Conservation (phyloP, 441 rosid genomes). For the Pelargonium myrrhifolium region DNA sequence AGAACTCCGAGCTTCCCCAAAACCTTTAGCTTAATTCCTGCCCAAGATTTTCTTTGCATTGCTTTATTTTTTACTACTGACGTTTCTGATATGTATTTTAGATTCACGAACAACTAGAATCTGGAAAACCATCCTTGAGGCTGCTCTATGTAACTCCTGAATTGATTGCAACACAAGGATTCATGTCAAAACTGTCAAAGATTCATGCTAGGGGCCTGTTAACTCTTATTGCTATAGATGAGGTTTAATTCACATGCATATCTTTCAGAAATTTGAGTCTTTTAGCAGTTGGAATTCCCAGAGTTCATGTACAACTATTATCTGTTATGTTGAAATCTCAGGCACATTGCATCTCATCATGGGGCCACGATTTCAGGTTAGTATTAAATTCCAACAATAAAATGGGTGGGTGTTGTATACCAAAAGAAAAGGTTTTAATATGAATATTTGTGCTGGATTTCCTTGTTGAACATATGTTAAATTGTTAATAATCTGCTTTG, state of each 20-base stretch:
- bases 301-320: constrained; percentile 10
- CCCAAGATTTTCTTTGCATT: background rate
- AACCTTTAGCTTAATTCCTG: background rate
- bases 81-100: constrained; percentile 23
- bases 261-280: background rate
- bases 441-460: background rate
- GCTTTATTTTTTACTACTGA: background rate
- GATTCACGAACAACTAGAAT: constrained; percentile 89
- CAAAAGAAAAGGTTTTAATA: background rate
- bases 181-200: constrained; percentile 69
- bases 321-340: constrained; percentile 33
- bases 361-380: constrained; percentile 99
- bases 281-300: background rate
- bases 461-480: background rate
- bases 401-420: constrained; percentile 3
- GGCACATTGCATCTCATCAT: constrained; percentile 95
- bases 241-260: constrained; percentile 39
- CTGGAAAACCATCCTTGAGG: constrained; percentile 72
- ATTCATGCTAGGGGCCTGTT: constrained; percentile 72
- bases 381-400: constrained; percentile 21
- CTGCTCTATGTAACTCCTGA: constrained; percentile 92
- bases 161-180: constrained; percentile 71
- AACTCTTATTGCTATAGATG: constrained; percentile 87
- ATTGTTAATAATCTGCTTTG: background rate
- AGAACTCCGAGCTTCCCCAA: background rate